A percentile compares a stretch with the other conserved stretches of the same genome.
Evolutionary conservation across 2,329 filamentous ascomycete species (phyloP).

Genomic region (Aschersonia sp.): DNA sequence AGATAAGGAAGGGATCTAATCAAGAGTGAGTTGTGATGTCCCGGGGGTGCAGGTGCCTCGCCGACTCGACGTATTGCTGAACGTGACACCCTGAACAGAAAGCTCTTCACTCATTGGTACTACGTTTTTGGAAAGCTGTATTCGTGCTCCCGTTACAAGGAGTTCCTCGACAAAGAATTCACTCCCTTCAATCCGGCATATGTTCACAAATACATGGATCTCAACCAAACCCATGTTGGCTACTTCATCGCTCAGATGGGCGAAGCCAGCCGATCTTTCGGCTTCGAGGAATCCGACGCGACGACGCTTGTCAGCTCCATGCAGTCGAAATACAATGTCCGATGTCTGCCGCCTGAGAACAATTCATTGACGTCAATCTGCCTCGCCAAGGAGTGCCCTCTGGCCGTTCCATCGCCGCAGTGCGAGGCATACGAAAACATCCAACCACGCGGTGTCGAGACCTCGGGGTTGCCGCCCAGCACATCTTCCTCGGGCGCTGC

Average conservation of each 20-base stretch:
- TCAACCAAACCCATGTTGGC: conserved; percentile 13
- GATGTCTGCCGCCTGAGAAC: conserved; percentile 10
- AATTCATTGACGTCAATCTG: conserved; percentile 14
- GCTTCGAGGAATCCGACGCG: conserved; percentile 13
- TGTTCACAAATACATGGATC: conserved; percentile 18
- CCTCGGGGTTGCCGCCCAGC: neutral
- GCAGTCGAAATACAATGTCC: conserved; percentile 14
- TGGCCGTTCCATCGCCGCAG: conserved; percentile 11
- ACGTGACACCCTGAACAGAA: conserved; percentile 5
- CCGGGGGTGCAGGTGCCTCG: neutral
- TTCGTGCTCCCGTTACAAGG: conserved; percentile 10
- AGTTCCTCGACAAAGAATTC: conserved; percentile 7
- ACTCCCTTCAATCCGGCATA: conserved; percentile 11
- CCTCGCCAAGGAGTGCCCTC: conserved; percentile 12
- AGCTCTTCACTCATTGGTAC: conserved; percentile 15
- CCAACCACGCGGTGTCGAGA: conserved; percentile 6
- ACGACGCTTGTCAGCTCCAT: conserved; percentile 8
- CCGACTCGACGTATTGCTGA: neutral
- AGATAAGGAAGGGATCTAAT: conserved; percentile 11
- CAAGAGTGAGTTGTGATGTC: conserved; percentile 11
- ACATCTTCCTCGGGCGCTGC: neutral
- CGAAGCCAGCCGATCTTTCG: conserved; percentile 9
- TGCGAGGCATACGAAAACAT: conserved; percentile 13
- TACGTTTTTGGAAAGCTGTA: conserved; percentile 13
- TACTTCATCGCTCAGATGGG: conserved; percentile 17